A percentile compares a stretch with the other conserved stretches of the same genome.
phyloP scores from a whole-genome alignment of 768 basidiomycete genomes.

The Pholiota microspora region DNA sequence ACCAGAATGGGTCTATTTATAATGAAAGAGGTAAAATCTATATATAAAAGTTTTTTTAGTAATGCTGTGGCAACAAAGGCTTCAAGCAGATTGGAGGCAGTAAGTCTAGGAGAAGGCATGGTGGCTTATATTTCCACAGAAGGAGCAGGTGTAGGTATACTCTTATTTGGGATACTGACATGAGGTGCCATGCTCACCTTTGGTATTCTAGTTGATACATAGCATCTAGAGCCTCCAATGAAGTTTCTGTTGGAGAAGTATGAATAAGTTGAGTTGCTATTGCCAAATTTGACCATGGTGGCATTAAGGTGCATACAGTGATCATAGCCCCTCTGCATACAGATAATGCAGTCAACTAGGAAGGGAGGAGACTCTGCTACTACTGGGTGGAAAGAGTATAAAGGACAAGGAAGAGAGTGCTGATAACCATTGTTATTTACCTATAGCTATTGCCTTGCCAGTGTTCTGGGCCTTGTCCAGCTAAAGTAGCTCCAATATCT shows the following conservation, averaged over 20 bases:
- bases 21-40: not conserved
- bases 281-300: not conserved
- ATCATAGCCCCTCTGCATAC: not conserved
- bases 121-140: not conserved
- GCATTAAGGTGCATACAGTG: not conserved
- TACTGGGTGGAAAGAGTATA: not conserved
- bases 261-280: not conserved
- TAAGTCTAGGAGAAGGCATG: not conserved
- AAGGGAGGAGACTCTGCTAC: not conserved
- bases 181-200: not conserved
- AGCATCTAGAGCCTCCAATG: not conserved
- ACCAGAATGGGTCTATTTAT: not conserved
- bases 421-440: too few species aligned
- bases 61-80: not conserved
- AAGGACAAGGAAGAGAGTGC: too few species aligned
- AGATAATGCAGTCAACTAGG: not conserved
- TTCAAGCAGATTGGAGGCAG: not conserved
- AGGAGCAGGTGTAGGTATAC: not conserved
- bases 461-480: too few species aligned
- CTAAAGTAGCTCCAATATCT: too few species aligned
- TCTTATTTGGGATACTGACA: not conserved
- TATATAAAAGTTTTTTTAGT: not conserved
- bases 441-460: too few species aligned
- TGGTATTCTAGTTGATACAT: not conserved
- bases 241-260: not conserved